Percentiles rank a stretch among this genome's conserved stretches.
Conservation (phyloP, 1,139 yeast species). For the Protomyces arabidopsidicola region DNA sequence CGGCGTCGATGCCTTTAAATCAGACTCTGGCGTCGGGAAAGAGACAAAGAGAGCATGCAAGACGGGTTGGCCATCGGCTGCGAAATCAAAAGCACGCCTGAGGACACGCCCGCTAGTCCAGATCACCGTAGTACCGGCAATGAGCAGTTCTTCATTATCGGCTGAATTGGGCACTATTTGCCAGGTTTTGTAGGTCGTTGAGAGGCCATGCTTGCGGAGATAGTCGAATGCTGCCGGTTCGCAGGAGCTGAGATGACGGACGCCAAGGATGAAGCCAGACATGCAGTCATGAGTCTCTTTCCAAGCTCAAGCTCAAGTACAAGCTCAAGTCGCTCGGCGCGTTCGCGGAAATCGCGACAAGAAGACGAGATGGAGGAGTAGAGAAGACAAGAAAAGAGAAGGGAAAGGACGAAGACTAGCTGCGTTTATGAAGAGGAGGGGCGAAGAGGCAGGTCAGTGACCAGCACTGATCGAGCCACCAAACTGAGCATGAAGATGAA, state of each 20-base stretch:
- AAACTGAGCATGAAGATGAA: no score
- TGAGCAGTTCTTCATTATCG: constrained; percentile 19
- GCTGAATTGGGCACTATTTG: not conserved
- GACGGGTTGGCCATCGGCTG: constrained; percentile 21
- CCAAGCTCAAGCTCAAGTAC: no score
- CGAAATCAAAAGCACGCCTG: constrained; percentile 15
- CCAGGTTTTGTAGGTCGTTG: not conserved
- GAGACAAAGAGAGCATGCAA: constrained; percentile 26
- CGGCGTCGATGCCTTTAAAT: not conserved
- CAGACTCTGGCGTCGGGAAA: constrained; percentile 21
- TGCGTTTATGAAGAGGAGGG: not conserved
- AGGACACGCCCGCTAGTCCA: constrained; percentile 21
- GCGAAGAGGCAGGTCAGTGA: no score
- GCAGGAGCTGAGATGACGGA: not conserved
- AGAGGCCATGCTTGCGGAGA: constrained; percentile 2
- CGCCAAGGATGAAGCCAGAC: not conserved
- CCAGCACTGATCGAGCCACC: no score
- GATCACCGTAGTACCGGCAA: constrained; percentile 10
- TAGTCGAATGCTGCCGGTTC: constrained; percentile 20
- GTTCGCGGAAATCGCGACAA: no score
- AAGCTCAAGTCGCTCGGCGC: no score
- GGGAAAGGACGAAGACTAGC: not conserved
- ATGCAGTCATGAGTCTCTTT: not conserved
- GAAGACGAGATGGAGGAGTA: no score
- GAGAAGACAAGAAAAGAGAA: not conserved